Evolutionary conservation across 2,329 filamentous ascomycete species (phyloP).

Genomic region (Fusarium oligoseptatum): DNA sequence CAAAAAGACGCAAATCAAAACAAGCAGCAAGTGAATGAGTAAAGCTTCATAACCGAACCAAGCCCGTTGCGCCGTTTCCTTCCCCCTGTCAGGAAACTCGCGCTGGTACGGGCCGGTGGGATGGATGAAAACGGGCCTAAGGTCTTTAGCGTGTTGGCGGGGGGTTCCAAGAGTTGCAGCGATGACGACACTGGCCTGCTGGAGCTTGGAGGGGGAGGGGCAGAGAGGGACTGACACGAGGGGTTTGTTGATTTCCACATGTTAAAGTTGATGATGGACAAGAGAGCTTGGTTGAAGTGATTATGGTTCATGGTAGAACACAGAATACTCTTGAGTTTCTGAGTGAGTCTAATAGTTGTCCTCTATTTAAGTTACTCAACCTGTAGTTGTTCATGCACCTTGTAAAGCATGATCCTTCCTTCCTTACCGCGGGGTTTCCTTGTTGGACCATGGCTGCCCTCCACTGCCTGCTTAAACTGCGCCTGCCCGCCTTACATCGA

Average conservation of each 20-base stretch:
- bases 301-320: background rate
- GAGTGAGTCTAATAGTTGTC: background rate
- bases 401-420: slow-evolving; percentile 17
- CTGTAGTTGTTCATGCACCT: background rate
- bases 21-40: background rate
- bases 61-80: background rate
- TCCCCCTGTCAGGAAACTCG: slow-evolving; percentile 12
- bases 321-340: background rate
- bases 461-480: slow-evolving; percentile 11
- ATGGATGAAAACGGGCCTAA: slow-evolving; percentile 32
- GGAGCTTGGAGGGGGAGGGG: slow-evolving; percentile 42
- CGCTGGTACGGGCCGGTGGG: slow-evolving; percentile 39
- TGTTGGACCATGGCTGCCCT: background rate
- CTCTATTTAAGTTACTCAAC: background rate
- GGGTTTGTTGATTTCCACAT: slow-evolving; percentile 38
- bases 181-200: slow-evolving; percentile 44
- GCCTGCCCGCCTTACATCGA: slow-evolving; percentile 27
- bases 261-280: slow-evolving; percentile 13
- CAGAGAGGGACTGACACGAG: slow-evolving; percentile 27
- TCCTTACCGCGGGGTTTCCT: slow-evolving; percentile 33
- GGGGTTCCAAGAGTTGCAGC: slow-evolving; percentile 22
- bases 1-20: background rate
- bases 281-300: background rate
- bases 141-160: slow-evolving; percentile 24
- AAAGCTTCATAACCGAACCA: slow-evolving; percentile 6